These are phyloP conservation scores for Pseudocercospora fijiensis DNA, from an alignment of 2,329 filamentous ascomycete genomes.

Conservation along the genomic window DNA sequence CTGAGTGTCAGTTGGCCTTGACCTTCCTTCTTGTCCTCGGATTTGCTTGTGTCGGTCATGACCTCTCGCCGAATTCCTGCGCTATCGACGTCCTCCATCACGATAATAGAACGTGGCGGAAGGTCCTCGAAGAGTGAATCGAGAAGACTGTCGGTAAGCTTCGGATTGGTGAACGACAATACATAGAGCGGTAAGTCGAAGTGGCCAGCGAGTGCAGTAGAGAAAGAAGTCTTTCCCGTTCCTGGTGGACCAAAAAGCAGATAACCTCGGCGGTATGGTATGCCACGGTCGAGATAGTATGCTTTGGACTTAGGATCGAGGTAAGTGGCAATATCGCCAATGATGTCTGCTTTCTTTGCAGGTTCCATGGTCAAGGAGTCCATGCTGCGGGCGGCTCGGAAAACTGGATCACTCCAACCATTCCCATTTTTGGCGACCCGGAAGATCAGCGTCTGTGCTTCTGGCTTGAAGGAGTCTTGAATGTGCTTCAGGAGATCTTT, in stretches of 20 bases:
- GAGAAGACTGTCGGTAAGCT: slow-evolving; percentile 96
- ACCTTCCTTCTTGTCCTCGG: slow-evolving; percentile 13
- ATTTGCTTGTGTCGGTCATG: slow-evolving; percentile 38
- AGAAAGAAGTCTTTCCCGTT: slow-evolving; percentile 95
- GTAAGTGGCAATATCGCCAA: slow-evolving; percentile 73
- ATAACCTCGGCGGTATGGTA: slow-evolving; percentile 90
- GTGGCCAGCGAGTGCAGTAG: slow-evolving; percentile 90
- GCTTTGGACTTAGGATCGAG: slow-evolving; percentile 66
- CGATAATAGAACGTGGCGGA: slow-evolving; percentile 96
- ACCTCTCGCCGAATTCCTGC: slow-evolving; percentile 92
- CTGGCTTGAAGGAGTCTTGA: slow-evolving; percentile 40
- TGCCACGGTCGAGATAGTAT: slow-evolving; percentile 91
- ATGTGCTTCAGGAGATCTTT: slow-evolving; percentile 49
- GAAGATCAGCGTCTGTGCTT: slow-evolving; percentile 27
- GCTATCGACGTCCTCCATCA: slow-evolving; percentile 96
- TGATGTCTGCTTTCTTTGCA: slow-evolving; percentile 61
- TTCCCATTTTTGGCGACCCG: slow-evolving; percentile 25
- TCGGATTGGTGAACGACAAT: slow-evolving; percentile 90
- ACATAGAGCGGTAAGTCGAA: slow-evolving; percentile 96
- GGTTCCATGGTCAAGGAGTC: slow-evolving; percentile 70
- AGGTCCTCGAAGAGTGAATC: slow-evolving; percentile 97
- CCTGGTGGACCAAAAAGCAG: slow-evolving; percentile 90
- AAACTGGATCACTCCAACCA: slow-evolving; percentile 39
- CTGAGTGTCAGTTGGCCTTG: slow-evolving; percentile 71
- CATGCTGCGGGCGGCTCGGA: slow-evolving; percentile 67